A percentile compares a stretch with the other conserved stretches of the same genome.
phyloP scores from a whole-genome alignment of 495 filamentous ascomycete species.

The Parmelia sp. region DNA sequence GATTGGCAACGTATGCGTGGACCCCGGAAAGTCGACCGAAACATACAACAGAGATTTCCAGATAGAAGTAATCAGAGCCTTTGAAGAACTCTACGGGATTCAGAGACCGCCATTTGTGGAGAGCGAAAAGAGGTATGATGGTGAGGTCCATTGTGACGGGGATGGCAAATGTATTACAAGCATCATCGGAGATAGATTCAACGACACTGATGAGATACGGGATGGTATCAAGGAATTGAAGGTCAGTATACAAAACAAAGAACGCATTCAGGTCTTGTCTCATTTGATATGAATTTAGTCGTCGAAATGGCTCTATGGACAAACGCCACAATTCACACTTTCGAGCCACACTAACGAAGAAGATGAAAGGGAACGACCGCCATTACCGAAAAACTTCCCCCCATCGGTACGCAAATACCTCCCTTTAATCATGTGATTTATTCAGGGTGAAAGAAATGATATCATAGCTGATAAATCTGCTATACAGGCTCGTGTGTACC shows the following conservation, averaged over 20 bases:
- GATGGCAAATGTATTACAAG: constrained; percentile 39
- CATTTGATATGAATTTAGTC: constrained; percentile 42
- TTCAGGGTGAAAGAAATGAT: neutral
- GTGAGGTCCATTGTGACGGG: constrained; percentile 26
- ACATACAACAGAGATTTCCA: constrained; percentile 31
- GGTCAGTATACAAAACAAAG: constrained; percentile 31
- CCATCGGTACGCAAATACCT: constrained; percentile 13
- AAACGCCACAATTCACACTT: constrained; percentile 82
- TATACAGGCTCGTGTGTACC: constrained; percentile 26
- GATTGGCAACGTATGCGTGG: constrained; percentile 64
- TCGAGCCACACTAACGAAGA: constrained; percentile 40
- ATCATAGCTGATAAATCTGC: constrained; percentile 16
- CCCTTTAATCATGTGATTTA: neutral
- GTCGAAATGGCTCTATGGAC: constrained; percentile 68
- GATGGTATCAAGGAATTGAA: constrained; percentile 58
- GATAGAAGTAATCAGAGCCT: constrained; percentile 35
- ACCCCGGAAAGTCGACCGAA: constrained; percentile 18
- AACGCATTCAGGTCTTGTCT: constrained; percentile 12
- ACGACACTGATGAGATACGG: constrained; percentile 44
- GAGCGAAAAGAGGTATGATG: constrained; percentile 22
- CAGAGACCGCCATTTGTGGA: neutral
- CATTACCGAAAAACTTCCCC: constrained; percentile 16
- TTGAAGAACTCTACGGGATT: constrained; percentile 34
- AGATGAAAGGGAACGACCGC: constrained; percentile 22
- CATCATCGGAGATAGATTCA: constrained; percentile 44